Conservation (phyloP, 768 basidiomycete genomes). For the Tulasnella sp. region DNA sequence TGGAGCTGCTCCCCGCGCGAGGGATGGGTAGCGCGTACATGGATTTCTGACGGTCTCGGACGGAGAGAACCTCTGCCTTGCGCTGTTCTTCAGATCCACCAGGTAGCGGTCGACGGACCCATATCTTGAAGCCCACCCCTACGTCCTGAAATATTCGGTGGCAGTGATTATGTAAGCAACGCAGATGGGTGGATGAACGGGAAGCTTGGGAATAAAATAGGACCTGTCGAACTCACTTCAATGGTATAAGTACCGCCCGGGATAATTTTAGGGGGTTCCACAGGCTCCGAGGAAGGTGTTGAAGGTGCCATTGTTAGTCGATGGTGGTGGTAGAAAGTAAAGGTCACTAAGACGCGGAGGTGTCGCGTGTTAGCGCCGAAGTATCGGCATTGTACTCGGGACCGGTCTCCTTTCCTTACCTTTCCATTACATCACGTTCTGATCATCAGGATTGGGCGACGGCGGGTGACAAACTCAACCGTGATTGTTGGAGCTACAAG, state of each 20-base stretch:
- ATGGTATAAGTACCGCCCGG: conserved; percentile 68
- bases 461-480: too few relatives aligned
- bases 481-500: too few relatives aligned
- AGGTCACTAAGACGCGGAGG: too few relatives aligned
- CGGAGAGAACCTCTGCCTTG: conserved; percentile 90
- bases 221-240: conserved; percentile 53
- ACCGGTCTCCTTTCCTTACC: too few relatives aligned
- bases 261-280: conserved; percentile 50
- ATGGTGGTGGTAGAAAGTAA: too few relatives aligned
- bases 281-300: conserved; percentile 3
- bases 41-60: conserved; percentile 73
- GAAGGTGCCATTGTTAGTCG: not conserved
- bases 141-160: conserved; percentile 46
- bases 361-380: too few relatives aligned
- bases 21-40: conserved; percentile 31
- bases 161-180: conserved; percentile 12
- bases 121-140: conserved; percentile 90
- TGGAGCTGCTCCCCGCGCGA: conserved; percentile 33
- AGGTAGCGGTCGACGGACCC: conserved; percentile 67
- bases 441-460: too few relatives aligned
- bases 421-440: too few relatives aligned
- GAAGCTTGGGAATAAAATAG: conserved; percentile 18
- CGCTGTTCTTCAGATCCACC: conserved; percentile 78
- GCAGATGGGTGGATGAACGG: not conserved
- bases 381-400: too few relatives aligned